Base-by-base conservation (phyloP, 805 yeast genomes). In the Jamesozyma rosinii region DNA sequence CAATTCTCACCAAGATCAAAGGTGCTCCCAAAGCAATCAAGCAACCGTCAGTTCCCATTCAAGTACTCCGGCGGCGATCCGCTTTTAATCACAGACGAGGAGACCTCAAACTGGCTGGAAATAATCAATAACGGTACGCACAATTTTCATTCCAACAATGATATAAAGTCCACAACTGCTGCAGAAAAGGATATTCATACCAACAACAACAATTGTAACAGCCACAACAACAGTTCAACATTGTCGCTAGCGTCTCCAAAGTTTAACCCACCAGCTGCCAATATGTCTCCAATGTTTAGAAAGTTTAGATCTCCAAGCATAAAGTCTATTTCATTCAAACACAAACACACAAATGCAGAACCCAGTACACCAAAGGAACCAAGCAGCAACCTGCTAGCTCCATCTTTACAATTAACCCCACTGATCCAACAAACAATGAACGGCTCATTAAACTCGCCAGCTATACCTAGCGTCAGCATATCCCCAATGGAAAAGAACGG, bases 1-100 rank as follows among this genome's bases (percentile, higher is more conserved):
- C 47, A 49, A 10, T 59, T 61, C 8, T 57, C 58, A 17, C 57
- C 61, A 21, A 48, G 42, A 30, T 35, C 36, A n/a, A 51, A 44
- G 41, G 5, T 44, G 27, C 43, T 45, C 29, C 42, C 49, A 13
- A 44, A 41, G 30, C 29, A 36, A 15, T 35, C 27, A 27, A 24
- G 49, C 5, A 33, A 50, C 26, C 50, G 47, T 30, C 58, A 58
- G 41, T 55, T 54, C 24, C 62, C 59, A 4, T 60, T 60, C 40
- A 59, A 59, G 39, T 48, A 53, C 22, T 50, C 58, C 2, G 49
- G 61, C n/a, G 58, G 61, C 2, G 65, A 61, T 49, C 65, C 65
- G 18, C 41, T 61, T 19, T 41, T 61, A 22, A 46, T 59, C 20
- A 57, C 54, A 13, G 64, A 61, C 45, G 59, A 56, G 21, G 54